Evolutionary conservation across 176 grass and related monocot species (phyloP).

Genomic region (Phyllostachys edulis): DNA sequence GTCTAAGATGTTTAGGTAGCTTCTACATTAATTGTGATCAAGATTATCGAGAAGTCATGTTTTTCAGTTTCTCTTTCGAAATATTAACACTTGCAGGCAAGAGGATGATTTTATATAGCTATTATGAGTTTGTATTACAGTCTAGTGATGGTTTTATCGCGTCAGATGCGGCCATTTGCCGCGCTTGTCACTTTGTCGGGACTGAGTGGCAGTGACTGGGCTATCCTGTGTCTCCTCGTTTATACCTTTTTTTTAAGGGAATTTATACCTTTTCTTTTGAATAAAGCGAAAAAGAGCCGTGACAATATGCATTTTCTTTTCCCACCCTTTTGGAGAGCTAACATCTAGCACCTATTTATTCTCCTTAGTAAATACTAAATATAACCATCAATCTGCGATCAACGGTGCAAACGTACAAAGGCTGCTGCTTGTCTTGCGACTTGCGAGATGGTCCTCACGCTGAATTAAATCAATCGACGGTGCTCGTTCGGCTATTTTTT

Average conservation of each 20-base stretch:
- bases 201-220: neutral
- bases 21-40: neutral
- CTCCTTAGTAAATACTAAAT: neutral
- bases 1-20: neutral
- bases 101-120: too few species aligned
- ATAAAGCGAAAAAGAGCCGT: neutral
- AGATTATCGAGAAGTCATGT: neutral
- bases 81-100: neutral
- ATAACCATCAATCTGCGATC: neutral
- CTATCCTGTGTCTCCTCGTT: neutral
- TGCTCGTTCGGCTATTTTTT: too few species aligned
- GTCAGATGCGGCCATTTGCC: too few species aligned
- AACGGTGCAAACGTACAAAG: constrained; percentile 3
- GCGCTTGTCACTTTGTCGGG: neutral
- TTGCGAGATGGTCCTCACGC: neutral
- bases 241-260: neutral
- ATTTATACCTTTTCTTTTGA: neutral
- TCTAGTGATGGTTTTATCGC: neutral
- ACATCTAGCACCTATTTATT: too few species aligned
- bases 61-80: neutral
- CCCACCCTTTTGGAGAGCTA: too few species aligned
- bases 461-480: neutral
- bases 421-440: neutral
- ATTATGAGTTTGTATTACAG: neutral
- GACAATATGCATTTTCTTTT: neutral